A percentile compares a stretch with the other conserved stretches of the same genome.
Evolutionary conservation across 495 filamentous ascomycete genomes (phyloP).

Genomic region (Chaetomium fimeti): DNA sequence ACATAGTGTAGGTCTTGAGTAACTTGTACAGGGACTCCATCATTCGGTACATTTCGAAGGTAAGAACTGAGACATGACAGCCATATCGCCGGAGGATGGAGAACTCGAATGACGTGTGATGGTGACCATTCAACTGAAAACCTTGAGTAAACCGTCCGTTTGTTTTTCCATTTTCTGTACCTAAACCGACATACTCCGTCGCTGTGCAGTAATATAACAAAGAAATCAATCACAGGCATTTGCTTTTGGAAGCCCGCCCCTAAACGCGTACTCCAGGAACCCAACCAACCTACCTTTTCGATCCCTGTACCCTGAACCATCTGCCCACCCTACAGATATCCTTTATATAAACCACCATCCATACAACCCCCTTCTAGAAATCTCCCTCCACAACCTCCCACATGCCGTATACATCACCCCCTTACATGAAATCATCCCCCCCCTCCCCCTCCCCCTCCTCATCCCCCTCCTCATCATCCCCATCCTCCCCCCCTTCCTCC

Average conservation of each 20-base stretch:
- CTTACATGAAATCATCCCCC: conserved; percentile 39
- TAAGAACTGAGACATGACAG: too few species aligned
- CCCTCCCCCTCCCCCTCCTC: conserved; percentile 49
- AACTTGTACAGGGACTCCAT: too few species aligned
- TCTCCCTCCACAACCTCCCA: too few species aligned
- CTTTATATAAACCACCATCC: neutral
- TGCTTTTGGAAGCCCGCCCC: neutral
- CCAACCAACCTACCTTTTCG: too few species aligned
- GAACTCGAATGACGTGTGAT: too few species aligned
- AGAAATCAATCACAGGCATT: neutral
- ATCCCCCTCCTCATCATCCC: conserved; percentile 48
- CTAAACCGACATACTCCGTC: neutral
- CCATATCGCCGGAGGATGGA: too few species aligned
- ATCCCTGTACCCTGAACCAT: too few species aligned
- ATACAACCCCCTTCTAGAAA: too few species aligned
- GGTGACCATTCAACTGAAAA: too few species aligned
- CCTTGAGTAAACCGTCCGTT: neutral
- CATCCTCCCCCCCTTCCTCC: too few species aligned
- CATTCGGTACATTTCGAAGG: too few species aligned
- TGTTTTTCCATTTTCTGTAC: neutral
- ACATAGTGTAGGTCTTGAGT: too few species aligned
- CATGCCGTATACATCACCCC: conserved; percentile 16
- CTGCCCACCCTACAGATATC: neutral
- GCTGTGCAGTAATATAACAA: neutral
- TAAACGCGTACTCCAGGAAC: neutral